Evolutionary conservation across 257 asterid genomes (phyloP), one percentile per base, ranked within the genome.

Genomic region (Linaria vulgaris): DNA sequence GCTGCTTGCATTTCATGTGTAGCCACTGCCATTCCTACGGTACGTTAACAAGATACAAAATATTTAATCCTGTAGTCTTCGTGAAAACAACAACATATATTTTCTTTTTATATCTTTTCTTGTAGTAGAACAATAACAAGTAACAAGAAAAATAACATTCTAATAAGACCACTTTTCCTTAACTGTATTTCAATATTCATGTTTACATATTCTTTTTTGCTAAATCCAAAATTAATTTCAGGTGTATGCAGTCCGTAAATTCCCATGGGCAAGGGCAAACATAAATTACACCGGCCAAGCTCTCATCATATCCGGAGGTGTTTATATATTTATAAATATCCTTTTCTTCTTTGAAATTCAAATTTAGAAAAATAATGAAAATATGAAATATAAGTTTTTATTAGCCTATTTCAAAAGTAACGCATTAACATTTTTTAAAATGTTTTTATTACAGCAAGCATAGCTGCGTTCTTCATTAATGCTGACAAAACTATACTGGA

Each of bases 241-340:
- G 83, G 49, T 77, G 25, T 52, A 41, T 23, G 81, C 80, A 20
- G 78, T 71, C 25, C 75, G 76, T 23, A 67, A 45, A 41, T 49
- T 75, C 60, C 76, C 88, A 43, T 79, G 85, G 81, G 71, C 81
- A 1, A 82, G 72, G 72, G 70, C 76, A 59, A 74, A 72, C 62
- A 19, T 82, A 43, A 79, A 82, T 30, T 68, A 71, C 63, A 75
- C 85, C 14, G 85, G 74, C 19, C 84, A 76, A 70, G 80, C 85
- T 46, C 84, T 82, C 66, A 70, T 78, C 21, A 69, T 74, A 72
- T 75, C 76, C 2, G 60, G 63, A 43, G 75, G 81, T 71, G 69
- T 48, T 7, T 21, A 0, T 10, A 14, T 54, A 17, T 17, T n/a
- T n/a, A n/a, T n/a, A n/a, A 53, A 23, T 53, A 16, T 53, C 27